A percentile compares a stretch with the other conserved stretches of the same genome.
Conservation (phyloP, 1,284 basidiomycete genomes). For the Bondarzewia mesenterica region DNA sequence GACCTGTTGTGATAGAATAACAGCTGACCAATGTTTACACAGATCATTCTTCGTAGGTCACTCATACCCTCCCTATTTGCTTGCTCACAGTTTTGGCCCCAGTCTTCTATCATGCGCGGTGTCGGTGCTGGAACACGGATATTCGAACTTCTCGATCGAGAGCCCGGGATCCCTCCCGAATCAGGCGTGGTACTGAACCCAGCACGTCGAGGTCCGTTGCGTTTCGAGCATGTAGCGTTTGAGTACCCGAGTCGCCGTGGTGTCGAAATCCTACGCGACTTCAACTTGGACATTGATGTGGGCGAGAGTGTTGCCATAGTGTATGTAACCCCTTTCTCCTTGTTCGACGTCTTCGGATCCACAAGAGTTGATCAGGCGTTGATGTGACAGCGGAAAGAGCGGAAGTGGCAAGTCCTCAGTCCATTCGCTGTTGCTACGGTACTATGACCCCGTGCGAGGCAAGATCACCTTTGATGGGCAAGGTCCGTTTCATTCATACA, state of each 20-base stretch:
- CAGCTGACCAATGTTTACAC: constrained; percentile 5
- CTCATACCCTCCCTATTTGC: not conserved
- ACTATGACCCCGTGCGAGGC: constrained; percentile 87
- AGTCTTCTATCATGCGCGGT: constrained; percentile 84
- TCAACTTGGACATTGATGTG: constrained; percentile 69
- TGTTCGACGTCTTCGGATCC: constrained; percentile 5
- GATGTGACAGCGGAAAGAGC: constrained; percentile 61
- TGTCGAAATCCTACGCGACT: constrained; percentile 70
- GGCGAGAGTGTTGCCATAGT: constrained; percentile 91
- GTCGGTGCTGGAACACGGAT: constrained; percentile 91
- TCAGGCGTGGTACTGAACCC: constrained; percentile 50
- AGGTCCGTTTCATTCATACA: constrained; percentile 37
- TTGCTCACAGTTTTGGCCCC: constrained; percentile 1
- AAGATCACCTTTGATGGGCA: constrained; percentile 80
- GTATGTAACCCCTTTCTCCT: constrained; percentile 43
- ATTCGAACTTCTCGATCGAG: constrained; percentile 85
- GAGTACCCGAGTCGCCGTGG: constrained; percentile 82
- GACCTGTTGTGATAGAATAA: constrained; percentile 2
- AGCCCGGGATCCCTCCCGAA: constrained; percentile 61
- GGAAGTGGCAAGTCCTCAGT: constrained; percentile 91
- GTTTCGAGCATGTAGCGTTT: constrained; percentile 77
- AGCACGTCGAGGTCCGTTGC: constrained; percentile 55
- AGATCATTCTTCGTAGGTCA: constrained; percentile 33
- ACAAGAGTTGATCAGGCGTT: not conserved
- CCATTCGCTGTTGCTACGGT: constrained; percentile 82